Conservation (phyloP, 441 rosid species). For the Gossypium schwendimanii region DNA sequence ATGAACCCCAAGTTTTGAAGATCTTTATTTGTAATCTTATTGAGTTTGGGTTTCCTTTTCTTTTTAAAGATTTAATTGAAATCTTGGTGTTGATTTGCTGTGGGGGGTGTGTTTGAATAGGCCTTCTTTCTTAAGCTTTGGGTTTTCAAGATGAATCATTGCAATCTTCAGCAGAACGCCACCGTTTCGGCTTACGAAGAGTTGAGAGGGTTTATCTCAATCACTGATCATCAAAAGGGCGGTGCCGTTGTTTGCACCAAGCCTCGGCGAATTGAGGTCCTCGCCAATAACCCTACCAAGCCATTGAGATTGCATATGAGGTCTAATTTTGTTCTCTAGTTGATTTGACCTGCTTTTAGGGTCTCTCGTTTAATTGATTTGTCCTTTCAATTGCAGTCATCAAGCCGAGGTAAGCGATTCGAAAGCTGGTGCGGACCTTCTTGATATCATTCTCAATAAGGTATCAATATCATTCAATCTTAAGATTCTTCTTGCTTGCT, state of each 20-base stretch:
- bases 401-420: constrained; percentile 46
- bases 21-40: no score
- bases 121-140: constrained; percentile 32
- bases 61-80: neutral
- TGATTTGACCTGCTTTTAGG: neutral
- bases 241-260: constrained; percentile 69
- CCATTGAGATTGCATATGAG: constrained; percentile 56
- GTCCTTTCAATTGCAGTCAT: constrained; percentile 27
- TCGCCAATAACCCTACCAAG: constrained; percentile 34
- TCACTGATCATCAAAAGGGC: constrained; percentile 42
- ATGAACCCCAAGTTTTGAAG: neutral
- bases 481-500: neutral
- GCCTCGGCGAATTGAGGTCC: constrained; percentile 61
- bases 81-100: neutral
- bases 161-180: constrained; percentile 65
- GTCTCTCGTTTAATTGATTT: neutral
- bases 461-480: constrained; percentile 29
- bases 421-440: constrained; percentile 63
- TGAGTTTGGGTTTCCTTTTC: neutral
- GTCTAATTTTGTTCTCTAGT: constrained; percentile 21
- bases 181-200: constrained; percentile 51
- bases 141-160: constrained; percentile 51
- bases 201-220: constrained; percentile 36
- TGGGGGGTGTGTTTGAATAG: neutral
- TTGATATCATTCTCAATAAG: constrained; percentile 65